phyloP scores from a whole-genome alignment of 768 basidiomycete genomes.

The Phlebiopsis flavidoalba region DNA sequence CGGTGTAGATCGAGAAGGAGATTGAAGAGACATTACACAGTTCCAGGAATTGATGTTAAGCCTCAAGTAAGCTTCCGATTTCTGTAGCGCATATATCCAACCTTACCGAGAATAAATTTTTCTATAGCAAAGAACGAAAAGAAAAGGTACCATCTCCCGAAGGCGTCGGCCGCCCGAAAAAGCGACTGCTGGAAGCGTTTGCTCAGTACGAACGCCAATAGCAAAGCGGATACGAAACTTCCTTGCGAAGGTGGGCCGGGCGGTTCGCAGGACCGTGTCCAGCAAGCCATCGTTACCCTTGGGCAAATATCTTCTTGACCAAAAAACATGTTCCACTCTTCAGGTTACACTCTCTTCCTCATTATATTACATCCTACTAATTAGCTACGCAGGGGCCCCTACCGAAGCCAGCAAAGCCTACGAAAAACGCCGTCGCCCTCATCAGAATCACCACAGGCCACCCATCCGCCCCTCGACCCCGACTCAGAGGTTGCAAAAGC shows the following conservation, averaged over 20 bases:
- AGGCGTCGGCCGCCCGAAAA: constrained; percentile 68
- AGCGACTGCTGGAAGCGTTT: constrained; percentile 79
- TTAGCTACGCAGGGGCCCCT: constrained; percentile 31
- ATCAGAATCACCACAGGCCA: constrained; percentile 15
- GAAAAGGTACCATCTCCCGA: constrained; percentile 64
- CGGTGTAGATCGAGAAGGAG: constrained; percentile 79
- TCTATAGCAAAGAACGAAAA: constrained; percentile 39
- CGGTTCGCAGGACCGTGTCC: constrained; percentile 79
- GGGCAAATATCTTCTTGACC: constrained; percentile 78
- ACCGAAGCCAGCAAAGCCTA: constrained; percentile 39
- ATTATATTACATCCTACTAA: neutral
- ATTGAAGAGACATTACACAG: constrained; percentile 81
- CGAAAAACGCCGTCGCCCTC: constrained; percentile 9
- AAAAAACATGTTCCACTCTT: constrained; percentile 87
- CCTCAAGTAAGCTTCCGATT: constrained; percentile 44
- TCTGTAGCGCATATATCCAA: constrained; percentile 23
- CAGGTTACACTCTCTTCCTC: constrained; percentile 42
- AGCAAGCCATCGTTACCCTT: constrained; percentile 71
- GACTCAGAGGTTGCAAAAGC: constrained; percentile 67
- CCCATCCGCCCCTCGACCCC: constrained; percentile 39
- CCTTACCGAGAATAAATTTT: constrained; percentile 8
- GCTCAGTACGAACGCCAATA: constrained; percentile 84
- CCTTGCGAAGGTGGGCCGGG: constrained; percentile 57
- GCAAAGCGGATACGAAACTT: constrained; percentile 78
- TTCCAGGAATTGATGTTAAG: constrained; percentile 82